Conservation (phyloP, 306 rosid genomes). For the Casuarina glauca region DNA sequence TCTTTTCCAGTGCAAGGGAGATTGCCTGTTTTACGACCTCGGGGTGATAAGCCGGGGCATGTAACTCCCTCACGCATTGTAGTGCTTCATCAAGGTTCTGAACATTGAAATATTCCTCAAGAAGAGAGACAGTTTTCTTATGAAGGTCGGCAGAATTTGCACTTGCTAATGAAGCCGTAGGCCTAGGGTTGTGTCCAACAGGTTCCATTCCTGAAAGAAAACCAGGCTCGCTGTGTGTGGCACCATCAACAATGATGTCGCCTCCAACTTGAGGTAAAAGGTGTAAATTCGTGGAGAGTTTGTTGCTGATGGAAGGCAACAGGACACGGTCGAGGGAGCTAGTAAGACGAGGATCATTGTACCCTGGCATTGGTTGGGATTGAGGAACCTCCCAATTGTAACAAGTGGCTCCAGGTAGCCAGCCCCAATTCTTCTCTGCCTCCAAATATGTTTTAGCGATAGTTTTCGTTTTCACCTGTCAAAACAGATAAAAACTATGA, state of each 20-base stretch:
- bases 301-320: too few relatives aligned
- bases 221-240: slow-evolving; percentile 17
- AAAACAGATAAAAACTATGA: slow-evolving; percentile 8
- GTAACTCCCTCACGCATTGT: too few relatives aligned
- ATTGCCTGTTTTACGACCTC: too few relatives aligned
- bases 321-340: too few relatives aligned
- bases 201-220: slow-evolving; percentile 16
- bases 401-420: slow-evolving; percentile 37
- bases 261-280: slow-evolving; percentile 46
- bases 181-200: slow-evolving; percentile 15
- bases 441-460: slow-evolving; percentile 46
- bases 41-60: too few relatives aligned
- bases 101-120: too few relatives aligned
- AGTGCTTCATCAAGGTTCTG: too few relatives aligned
- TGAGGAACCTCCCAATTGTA: too few relatives aligned
- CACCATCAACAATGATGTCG: slow-evolving; percentile 28
- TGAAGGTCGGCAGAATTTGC: slow-evolving; percentile 22
- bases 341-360: too few relatives aligned
- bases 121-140: slow-evolving; percentile 23
- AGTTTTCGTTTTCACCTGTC: slow-evolving; percentile 50
- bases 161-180: slow-evolving; percentile 8
- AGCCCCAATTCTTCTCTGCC: slow-evolving; percentile 36
- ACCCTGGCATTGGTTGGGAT: too few relatives aligned
- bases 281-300: slow-evolving; percentile 18
- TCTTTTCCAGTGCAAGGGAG: too few relatives aligned